Percentiles rank a stretch among this genome's conserved stretches.
Conservation (phyloP, 1,284 basidiomycete species). For the Ganoderma multipileum region DNA sequence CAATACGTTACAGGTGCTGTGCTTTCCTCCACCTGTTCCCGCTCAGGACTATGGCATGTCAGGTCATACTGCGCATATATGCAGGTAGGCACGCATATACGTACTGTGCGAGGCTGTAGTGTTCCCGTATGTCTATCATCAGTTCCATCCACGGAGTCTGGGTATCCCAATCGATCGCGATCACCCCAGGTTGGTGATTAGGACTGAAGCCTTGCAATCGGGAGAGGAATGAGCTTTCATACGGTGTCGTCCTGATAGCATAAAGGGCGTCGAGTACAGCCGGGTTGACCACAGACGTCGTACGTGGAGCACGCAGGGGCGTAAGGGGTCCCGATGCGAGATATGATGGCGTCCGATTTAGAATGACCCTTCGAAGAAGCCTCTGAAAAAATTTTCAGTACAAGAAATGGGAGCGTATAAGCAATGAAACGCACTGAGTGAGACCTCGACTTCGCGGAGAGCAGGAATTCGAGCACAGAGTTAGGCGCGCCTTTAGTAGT, state of each 20-base stretch:
- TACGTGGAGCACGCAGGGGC: conserved; percentile 27
- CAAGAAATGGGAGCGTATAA: background rate
- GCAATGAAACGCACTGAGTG: conserved; percentile 17
- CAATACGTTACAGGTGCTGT: conserved; percentile 67
- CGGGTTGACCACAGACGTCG: conserved; percentile 40
- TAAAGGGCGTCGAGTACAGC: conserved; percentile 61
- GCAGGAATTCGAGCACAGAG: background rate
- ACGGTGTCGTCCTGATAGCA: conserved; percentile 64
- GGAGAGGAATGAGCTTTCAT: conserved; percentile 66
- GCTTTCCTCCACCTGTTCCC: conserved; percentile 49
- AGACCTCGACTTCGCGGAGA: conserved; percentile 19
- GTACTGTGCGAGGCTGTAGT: conserved; percentile 66
- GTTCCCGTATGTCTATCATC: conserved; percentile 72
- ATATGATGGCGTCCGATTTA: conserved; percentile 19
- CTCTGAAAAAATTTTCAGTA: conserved; percentile 19
- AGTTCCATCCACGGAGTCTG: conserved; percentile 74
- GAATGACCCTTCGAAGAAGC: conserved; percentile 29
- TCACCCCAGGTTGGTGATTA: conserved; percentile 25
- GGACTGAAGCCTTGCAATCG: conserved; percentile 54
- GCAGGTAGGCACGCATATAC: conserved; percentile 30
- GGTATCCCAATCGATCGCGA: conserved; percentile 76
- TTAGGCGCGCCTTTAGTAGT: background rate
- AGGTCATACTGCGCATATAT: no score
- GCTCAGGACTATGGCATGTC: conserved; percentile 55
- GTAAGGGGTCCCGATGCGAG: conserved; percentile 22